Base-by-base conservation (phyloP, 164 flowering plant species). In the Piper longum region DNA sequence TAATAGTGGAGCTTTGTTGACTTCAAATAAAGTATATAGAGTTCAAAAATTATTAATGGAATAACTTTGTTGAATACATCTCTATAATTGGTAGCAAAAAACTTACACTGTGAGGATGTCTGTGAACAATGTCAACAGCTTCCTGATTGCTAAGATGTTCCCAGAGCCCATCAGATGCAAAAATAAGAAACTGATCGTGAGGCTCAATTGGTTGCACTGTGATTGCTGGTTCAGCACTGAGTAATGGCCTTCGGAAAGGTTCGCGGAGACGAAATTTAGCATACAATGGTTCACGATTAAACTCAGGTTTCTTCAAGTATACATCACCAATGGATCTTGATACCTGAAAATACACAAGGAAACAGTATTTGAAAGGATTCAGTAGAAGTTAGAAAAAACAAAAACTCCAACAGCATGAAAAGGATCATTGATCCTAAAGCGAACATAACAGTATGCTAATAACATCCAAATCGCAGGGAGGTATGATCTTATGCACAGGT, bases 81-180 rank as follows among this genome's bases (percentile, higher is more conserved):
- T 2, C 14, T 48, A 6, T 0, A 48, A 9, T 3, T 9, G 12
- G 3, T 48, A 14, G 4, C 41, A 26, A 39, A 14, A 5, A 67
- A 61, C 90, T 57, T 77, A 87, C 98, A 66, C 78, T 82, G 59
- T 85, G 90, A 16, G 92, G 87, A 72, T 71, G 71, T 43, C 55
- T 75, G 70, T 79, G 73, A 62, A 91, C 96, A 54, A 91, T 81
- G 64, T 91, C 85, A 63, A 86, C 98, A 36, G 95, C 96, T 64
- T 85, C 90, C 73, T 91, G 89, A 72, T 87, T 91, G 83, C 85
- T 83, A 44, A 91, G 82, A 73, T 91, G 95, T 71, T 91, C 98
- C 98, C 98, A 91, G 17, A 91, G 76, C 59, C 98, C 96, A 72
- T 91, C 96, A 13, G 98, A 91, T 70, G 97, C 97, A 77, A 91